Conservation (phyloP, 805 yeast genomes). For the Torulaspora microellipsoides region DNA sequence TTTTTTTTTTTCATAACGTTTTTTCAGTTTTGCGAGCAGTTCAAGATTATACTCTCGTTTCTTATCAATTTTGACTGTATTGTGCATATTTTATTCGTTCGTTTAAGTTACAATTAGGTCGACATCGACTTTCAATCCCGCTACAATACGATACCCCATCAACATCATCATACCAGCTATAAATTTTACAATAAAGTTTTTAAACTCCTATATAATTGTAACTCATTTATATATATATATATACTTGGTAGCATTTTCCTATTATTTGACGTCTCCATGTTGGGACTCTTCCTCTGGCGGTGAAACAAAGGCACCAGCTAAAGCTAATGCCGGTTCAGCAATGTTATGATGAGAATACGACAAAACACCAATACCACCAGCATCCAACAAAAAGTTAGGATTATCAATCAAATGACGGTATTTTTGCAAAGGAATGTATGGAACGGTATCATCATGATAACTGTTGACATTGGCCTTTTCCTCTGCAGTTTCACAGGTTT, state of each 20-base stretch:
- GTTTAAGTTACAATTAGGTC: background rate
- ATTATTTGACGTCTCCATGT: constrained; percentile 22
- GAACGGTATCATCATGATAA: constrained; percentile 32
- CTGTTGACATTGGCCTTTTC: constrained; percentile 22
- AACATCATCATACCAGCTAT: too few species aligned
- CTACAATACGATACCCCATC: too few species aligned
- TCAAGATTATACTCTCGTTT: too few species aligned
- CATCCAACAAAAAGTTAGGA: constrained; percentile 82
- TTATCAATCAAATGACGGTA: constrained; percentile 43
- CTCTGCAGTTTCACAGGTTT: constrained; percentile 20
- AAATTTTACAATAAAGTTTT: too few species aligned
- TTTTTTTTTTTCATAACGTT: background rate
- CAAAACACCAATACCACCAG: constrained; percentile 92
- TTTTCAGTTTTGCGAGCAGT: background rate
- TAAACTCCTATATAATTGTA: too few species aligned
- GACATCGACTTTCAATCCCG: too few species aligned
- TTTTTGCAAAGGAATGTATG: constrained; percentile 32
- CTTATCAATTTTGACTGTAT: too few species aligned
- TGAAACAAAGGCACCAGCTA: constrained; percentile 78
- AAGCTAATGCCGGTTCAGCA: constrained; percentile 78
- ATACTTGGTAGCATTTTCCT: too few species aligned
- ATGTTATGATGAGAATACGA: constrained; percentile 82
- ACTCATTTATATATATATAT: too few species aligned
- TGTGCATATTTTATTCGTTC: background rate
- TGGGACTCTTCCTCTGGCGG: constrained; percentile 56